These are phyloP conservation scores for Hygrocybe punicea DNA, from an alignment of 768 basidiomycete genomes.

Conservation along the genomic window DNA sequence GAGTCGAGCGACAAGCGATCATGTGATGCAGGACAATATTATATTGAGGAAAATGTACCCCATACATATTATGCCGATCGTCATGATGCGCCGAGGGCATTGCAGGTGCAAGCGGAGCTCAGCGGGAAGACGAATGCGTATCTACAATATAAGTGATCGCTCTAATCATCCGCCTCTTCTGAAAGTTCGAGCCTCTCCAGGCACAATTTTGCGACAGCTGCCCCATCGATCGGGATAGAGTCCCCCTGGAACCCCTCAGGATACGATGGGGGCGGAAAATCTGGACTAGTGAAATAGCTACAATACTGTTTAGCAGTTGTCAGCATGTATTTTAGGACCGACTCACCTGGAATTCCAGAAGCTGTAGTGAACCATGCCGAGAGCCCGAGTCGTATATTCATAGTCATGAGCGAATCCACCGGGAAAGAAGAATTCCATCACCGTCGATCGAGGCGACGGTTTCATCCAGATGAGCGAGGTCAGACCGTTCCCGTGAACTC, in stretches of 20 bases:
- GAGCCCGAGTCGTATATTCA: constrained; percentile 71
- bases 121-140: no score
- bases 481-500: constrained; percentile 89
- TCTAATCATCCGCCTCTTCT: constrained; percentile 60
- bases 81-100: no score
- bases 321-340: not conserved
- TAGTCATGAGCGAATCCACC: constrained; percentile 85
- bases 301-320: constrained; percentile 3
- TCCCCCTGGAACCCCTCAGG: constrained; percentile 89
- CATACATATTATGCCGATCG: no score
- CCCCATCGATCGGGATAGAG: constrained; percentile 78
- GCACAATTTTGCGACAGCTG: constrained; percentile 58
- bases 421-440: constrained; percentile 89
- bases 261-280: constrained; percentile 63
- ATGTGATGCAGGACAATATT: no score
- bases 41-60: no score
- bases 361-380: constrained; percentile 81
- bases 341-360: constrained; percentile 75
- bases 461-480: constrained; percentile 93
- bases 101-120: no score
- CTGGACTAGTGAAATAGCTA: constrained; percentile 73
- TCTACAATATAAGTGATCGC: no score
- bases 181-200: constrained; percentile 54
- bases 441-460: constrained; percentile 73
- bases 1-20: no score